Evolutionary conservation across 169 alveolate species (phyloP), one percentile per base, ranked within the genome.

Genomic region (Eimeria brunetti): DNA sequence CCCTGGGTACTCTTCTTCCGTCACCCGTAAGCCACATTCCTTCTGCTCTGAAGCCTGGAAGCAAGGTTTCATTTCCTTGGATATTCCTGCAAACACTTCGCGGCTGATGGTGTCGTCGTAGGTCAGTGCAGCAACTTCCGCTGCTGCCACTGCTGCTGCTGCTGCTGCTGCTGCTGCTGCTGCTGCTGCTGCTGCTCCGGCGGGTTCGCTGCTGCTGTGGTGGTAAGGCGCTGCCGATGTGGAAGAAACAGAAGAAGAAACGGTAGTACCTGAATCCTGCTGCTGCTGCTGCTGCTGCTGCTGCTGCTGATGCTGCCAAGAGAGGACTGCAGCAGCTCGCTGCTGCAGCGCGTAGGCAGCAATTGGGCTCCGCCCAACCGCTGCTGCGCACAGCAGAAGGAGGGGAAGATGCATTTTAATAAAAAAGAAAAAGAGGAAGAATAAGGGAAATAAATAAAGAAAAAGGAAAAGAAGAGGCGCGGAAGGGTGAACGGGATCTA

Each of bases 71-170:
- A 30, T 51, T 1, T 12, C 6, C 51, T 30, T 51, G 8, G 30
- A 2, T 7, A n/a, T 22, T 12, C 71, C 71, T 22, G 12, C 9
- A n/a, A 60, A 60, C 33, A 46, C n/a, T 8, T 49, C 11, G 90
- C 36, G 4, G 76, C 90, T 83, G 76, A 73, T 83, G 90, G 75
- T 24, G 71, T 75, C 22, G 14, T 20, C 90, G 9, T 2, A 56
- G 30, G 33, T 51, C 2, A 7, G 8, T 8, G 27, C 56, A 53
- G 1, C 5, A 11, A 7, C 53, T 7, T 8, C 44, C 33, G 53
- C 76, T 83, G 75, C 76, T 53, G 71, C 76, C 56, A 76, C 71
- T 83, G 76, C 56, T 36, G 90, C 58, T 83, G 75, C 56, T 27
- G 71, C 33, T 80, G 71, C 38, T 30, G 49, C 33, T 11, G 67